Percentiles rank a stretch among this genome's conserved stretches.
Evolutionary conservation across 306 rosid species (phyloP).

Genomic region (Adenanthera pavonina): DNA sequence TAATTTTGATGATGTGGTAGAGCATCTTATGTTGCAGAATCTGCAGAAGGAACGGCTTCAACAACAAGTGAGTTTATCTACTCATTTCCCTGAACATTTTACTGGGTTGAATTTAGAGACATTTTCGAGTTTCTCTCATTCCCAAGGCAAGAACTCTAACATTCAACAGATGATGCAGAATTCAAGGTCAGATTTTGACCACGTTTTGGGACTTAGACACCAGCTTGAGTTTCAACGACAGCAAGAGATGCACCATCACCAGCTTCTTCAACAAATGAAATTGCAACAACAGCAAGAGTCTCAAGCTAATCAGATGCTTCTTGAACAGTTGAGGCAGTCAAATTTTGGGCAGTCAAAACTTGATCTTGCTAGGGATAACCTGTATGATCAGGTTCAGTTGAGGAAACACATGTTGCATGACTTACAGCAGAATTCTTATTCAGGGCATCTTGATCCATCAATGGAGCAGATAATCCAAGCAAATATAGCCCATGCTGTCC

Average conservation of each 20-base stretch:
- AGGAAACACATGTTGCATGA: conserved; percentile 55
- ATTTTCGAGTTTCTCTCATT: conserved; percentile 48
- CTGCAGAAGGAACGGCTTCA: conserved; percentile 59
- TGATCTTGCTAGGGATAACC: conserved; percentile 56
- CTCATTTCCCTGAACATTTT: conserved; percentile 49
- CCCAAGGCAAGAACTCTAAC: conserved; percentile 53
- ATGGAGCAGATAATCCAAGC: conserved; percentile 67
- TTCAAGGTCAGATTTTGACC: conserved; percentile 59
- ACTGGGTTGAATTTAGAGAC: conserved; percentile 53
- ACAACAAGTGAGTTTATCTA: conserved; percentile 48
- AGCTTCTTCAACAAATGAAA: conserved; percentile 61
- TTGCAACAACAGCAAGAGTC: conserved; percentile 67
- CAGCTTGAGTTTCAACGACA: conserved; percentile 66
- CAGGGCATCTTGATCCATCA: conserved; percentile 59
- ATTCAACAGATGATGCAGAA: conserved; percentile 56
- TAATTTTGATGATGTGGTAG: conserved; percentile 51
- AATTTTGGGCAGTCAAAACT: conserved; percentile 57
- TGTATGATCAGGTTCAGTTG: conserved; percentile 58
- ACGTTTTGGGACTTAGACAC: conserved; percentile 49
- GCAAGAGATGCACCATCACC: conserved; percentile 66
- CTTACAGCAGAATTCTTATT: conserved; percentile 54
- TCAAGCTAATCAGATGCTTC: conserved; percentile 61
- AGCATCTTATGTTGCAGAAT: conserved; percentile 54
- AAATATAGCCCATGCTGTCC: conserved; percentile 55
- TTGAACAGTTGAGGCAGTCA: conserved; percentile 66